Base-by-base conservation (phyloP, 179 eudicot species). In the Beta lomatogona region DNA sequence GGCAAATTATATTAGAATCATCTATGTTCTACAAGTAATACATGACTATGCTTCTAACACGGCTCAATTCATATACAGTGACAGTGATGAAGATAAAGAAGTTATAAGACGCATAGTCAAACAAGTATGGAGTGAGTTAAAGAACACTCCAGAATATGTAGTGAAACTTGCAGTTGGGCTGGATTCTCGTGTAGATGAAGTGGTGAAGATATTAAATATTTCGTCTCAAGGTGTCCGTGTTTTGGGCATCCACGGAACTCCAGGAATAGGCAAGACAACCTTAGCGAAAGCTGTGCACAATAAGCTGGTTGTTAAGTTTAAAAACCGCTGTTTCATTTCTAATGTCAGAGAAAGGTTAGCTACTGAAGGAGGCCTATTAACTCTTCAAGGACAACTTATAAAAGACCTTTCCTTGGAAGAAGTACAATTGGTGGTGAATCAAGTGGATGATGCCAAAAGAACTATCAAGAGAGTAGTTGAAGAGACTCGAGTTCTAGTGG, bases 211-310 rank as follows among this genome's bases (percentile, higher is more conserved):
- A 82, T 81, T 91, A 77, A 81, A 84, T 66, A 11, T 88, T 67
- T 82, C 67, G 18, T 73, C 82, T 31, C 58, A 10, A 19, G 89
- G 71, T 53, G 77, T 88, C 31, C 73, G 67, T 36, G 82, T 86
- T 82, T 77, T 92, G 57, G 89, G 90, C 70, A 54, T 92, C 41
- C 88, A 85, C 41, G 95, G 95, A n/a, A 81, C 85, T 55, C 92
- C 92, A 15, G 95, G 95, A 57, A 84, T 92, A 81, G 95, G 95
- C 57, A 92, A 92, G 87, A 92, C 95, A 61, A 92, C 95, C 79
- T 79, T 92, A 66, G 92, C 92, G 41, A 92, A 89, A 83, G 90
- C 93, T 18, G 84, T 83, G 36, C 91, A 79, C 72, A 92, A 88
- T 85, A 87, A 86, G 83, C 89, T 92, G 19, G 75, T 81, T 13